phyloP scores from a whole-genome alignment of 345 rosid species.

The Microcos paniculata region DNA sequence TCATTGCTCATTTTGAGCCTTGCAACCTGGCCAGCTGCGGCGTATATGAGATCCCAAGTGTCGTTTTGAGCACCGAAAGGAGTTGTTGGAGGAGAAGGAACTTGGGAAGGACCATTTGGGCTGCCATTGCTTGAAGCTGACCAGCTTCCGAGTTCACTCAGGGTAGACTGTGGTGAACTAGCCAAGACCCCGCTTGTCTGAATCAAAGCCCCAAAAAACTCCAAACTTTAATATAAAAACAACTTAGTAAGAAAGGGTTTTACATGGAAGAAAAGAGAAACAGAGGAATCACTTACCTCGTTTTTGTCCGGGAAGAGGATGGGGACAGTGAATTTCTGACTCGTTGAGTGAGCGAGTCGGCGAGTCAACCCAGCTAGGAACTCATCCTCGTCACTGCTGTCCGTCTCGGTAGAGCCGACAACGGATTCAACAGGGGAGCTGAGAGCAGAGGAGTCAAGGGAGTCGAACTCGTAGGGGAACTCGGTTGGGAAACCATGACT shows the following conservation, averaged over 20 bases:
- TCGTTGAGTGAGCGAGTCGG: slow-evolving; percentile 51
- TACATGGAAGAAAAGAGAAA: background rate
- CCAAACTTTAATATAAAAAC: background rate
- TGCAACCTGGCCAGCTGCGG: slow-evolving; percentile 78
- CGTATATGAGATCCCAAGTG: slow-evolving; percentile 60
- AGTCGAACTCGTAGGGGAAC: slow-evolving; percentile 66
- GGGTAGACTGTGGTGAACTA: slow-evolving; percentile 74
- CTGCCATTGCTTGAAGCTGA: slow-evolving; percentile 45
- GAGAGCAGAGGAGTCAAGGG: slow-evolving; percentile 40
- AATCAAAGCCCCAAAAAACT: background rate
- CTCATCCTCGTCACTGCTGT: slow-evolving; percentile 72
- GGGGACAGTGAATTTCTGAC: slow-evolving; percentile 44
- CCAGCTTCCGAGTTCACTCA: slow-evolving; percentile 50
- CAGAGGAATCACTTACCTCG: slow-evolving; percentile 30
- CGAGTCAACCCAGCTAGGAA: slow-evolving; percentile 61
- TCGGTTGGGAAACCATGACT: slow-evolving; percentile 44
- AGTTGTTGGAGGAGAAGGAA: slow-evolving; percentile 57
- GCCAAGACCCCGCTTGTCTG: slow-evolving; percentile 35
- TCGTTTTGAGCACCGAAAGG: slow-evolving; percentile 37
- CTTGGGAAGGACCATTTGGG: slow-evolving; percentile 51
- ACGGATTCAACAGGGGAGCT: slow-evolving; percentile 51
- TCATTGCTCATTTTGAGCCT: slow-evolving; percentile 41
- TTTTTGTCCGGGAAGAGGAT: slow-evolving; percentile 21
- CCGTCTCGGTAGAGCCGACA: slow-evolving; percentile 52
- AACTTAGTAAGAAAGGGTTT: background rate